Evolutionary conservation across 768 basidiomycete genomes (phyloP).

Genomic region (Psilocybe subaeruginosa): DNA sequence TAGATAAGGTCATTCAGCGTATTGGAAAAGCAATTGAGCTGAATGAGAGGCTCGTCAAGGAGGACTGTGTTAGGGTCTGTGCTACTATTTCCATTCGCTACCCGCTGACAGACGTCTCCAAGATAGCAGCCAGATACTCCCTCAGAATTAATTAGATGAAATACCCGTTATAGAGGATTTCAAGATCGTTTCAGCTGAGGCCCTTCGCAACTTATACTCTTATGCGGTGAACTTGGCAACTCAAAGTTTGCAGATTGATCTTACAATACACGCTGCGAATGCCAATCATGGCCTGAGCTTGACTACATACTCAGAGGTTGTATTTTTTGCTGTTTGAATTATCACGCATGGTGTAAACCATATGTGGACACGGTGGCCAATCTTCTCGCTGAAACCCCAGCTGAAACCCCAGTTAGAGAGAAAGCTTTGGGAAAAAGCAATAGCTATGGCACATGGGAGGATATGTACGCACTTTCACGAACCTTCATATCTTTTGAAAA

Average conservation of each 20-base stretch:
- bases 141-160: not conserved
- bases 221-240: not conserved
- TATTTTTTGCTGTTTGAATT: no score
- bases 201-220: not conserved
- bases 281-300: no score
- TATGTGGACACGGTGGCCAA: no score
- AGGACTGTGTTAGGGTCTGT: not conserved
- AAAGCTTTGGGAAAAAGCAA: not conserved
- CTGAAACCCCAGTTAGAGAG: no score
- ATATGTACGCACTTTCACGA: no score
- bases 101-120: not conserved
- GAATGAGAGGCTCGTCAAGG: not conserved
- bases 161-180: not conserved
- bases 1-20: not conserved
- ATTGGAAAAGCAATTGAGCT: not conserved
- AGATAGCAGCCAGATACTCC: not conserved
- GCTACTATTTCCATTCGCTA: not conserved
- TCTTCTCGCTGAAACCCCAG: no score
- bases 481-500: no score
- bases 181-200: not conserved
- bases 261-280: not conserved
- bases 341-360: no score
- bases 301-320: no score
- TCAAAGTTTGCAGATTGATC: not conserved
- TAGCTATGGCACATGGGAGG: no score